Evolutionary conservation across 768 basidiomycete species (phyloP), one percentile per base, ranked within the genome.

Genomic region (Tephrocybe sp.): DNA sequence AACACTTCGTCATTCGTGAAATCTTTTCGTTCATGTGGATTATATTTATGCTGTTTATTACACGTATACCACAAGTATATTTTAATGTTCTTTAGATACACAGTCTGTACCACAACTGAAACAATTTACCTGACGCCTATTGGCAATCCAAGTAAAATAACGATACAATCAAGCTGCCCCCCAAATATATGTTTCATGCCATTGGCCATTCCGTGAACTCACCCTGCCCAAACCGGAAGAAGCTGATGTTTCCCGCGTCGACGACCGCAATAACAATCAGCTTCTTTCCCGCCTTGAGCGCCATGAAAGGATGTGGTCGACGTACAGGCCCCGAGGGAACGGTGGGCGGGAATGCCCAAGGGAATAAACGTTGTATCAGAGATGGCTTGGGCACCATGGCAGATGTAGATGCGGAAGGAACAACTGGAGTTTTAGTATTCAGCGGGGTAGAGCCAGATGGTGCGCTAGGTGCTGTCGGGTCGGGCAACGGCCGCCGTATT

Each of bases 181-280:
- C n/a, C n/a, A n/a, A n/a, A n/a, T n/a, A n/a, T n/a, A n/a, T 29
- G 11, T 34, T 34, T 56, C 54, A 75, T 38, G 57, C 56, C 84
- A 93, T 88, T 0, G 90, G 84, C 80, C 87, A 86, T 57, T 92
- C 89, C 45, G 80, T 83, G 64, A 98, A 97, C 8, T 75, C 82
- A 0, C 91, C 90, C 61, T 93, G 78, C 6, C 87, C 84, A 56
- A 97, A 93, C 45, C 88, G 74, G 69, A 92, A 89, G 73, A 97
- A 94, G 56, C 88, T 88, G 36, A 86, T 86, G 54, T 79, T 91
- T 8, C 94, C 92, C 2, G 82, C 78, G 66, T 97, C 94, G 4
- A 94, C 93, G 2, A 80, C 91, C 1, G 94, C 94, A 41, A 98
- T 78, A 27, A 97, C 74, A 45, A 94, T 72, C 8, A 75, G 84